Conservation (phyloP, 2,329 filamentous ascomycete species). For the Fusarium sublunatum region DNA sequence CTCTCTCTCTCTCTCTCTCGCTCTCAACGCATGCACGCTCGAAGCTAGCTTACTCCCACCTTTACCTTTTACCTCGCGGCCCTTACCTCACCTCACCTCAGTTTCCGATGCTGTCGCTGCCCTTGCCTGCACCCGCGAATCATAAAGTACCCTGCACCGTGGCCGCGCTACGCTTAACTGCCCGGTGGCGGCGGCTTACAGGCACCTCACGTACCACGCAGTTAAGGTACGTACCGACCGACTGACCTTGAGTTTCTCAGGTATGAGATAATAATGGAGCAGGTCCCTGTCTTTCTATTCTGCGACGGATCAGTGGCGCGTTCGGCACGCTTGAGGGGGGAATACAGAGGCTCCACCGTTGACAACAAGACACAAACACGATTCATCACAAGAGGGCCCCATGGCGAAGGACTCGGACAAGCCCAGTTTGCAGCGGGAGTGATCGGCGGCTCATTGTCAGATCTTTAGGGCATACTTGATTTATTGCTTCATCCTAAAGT, state of each 20-base stretch:
- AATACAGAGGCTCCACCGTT: slow-evolving; percentile 40
- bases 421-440: slow-evolving; percentile 2
- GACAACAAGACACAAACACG: slow-evolving; percentile 27
- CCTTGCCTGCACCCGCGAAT: slow-evolving; percentile 17
- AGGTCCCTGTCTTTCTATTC: slow-evolving; percentile 28
- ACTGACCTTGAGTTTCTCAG: background rate
- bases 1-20: slow-evolving; percentile 7
- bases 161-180: slow-evolving; percentile 4
- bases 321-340: slow-evolving; percentile 42
- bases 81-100: slow-evolving; percentile 16
- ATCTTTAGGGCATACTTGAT: background rate
- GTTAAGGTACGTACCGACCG: slow-evolving; percentile 33
- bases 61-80: background rate
- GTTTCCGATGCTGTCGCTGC: slow-evolving; percentile 28
- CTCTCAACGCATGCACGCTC: slow-evolving; percentile 31
- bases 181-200: slow-evolving; percentile 27
- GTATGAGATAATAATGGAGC: slow-evolving; percentile 45
- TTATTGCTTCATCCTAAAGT: background rate
- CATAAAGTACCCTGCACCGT: slow-evolving; percentile 20
- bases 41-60: slow-evolving; percentile 8
- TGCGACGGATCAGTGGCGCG: slow-evolving; percentile 41
- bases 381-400: slow-evolving; percentile 12
- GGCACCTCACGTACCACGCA: slow-evolving; percentile 26
- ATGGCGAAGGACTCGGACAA: slow-evolving; percentile 7
- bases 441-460: slow-evolving; percentile 7